Percentiles rank a stretch among this genome's conserved stretches.
Conservation (phyloP, 805 yeast genomes). For the Monosporozyma aerobia region DNA sequence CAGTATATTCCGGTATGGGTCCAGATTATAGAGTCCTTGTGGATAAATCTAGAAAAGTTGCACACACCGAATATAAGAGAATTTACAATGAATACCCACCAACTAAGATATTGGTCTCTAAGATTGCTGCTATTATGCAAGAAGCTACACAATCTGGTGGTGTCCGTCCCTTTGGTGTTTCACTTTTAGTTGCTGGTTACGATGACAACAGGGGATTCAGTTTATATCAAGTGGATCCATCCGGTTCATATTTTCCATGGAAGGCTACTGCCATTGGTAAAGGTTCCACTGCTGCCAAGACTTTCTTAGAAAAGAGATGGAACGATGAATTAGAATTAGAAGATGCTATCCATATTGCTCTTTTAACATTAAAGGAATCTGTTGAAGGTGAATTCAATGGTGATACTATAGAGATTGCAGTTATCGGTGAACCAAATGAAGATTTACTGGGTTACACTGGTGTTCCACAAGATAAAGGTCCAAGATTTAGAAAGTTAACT, state of each 20-base stretch:
- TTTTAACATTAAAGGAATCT: slow-evolving; percentile 87
- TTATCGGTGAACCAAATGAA: slow-evolving; percentile 77
- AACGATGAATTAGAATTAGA: slow-evolving; percentile 93
- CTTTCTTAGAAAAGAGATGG: slow-evolving; percentile 96
- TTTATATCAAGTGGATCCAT: slow-evolving; percentile 94
- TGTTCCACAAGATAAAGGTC: slow-evolving; percentile 68
- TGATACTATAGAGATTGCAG: slow-evolving; percentile 85
- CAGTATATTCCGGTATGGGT: slow-evolving; percentile 97
- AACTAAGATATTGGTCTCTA: slow-evolving; percentile 84
- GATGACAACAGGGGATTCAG: slow-evolving; percentile 70
- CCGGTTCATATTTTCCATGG: slow-evolving; percentile 98
- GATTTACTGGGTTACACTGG: slow-evolving; percentile 80
- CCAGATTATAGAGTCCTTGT: slow-evolving; percentile 94
- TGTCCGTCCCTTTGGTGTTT: slow-evolving; percentile 97
- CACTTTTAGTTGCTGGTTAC: slow-evolving; percentile 86
- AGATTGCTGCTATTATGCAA: slow-evolving; percentile 93
- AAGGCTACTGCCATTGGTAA: slow-evolving; percentile 98
- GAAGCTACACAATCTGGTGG: slow-evolving; percentile 99
- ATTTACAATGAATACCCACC: slow-evolving; percentile 96
- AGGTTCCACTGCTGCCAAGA: slow-evolving; percentile 92
- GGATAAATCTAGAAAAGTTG: slow-evolving; percentile 86
- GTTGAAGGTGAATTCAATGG: slow-evolving; percentile 98
- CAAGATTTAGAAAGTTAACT: slow-evolving; percentile 75
- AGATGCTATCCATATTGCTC: slow-evolving; percentile 95
- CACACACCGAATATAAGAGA: slow-evolving; percentile 88